Evolutionary conservation across 2,329 filamentous ascomycete species (phyloP).

Genomic region (Aspergillus sp.): DNA sequence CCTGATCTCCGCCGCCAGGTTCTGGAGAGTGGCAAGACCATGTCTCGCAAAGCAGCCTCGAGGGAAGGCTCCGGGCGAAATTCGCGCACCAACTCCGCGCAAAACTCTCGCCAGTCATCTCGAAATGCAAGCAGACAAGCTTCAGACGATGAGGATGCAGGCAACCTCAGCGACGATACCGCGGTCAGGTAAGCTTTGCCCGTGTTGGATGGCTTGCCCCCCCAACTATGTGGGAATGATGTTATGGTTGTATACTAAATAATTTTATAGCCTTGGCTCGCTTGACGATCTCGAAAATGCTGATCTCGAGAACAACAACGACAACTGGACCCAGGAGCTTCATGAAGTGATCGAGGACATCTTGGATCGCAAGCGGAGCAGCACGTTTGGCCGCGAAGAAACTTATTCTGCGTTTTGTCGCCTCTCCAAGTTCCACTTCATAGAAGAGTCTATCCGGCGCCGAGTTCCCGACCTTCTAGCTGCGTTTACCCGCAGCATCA

Average conservation of each 20-base stretch:
- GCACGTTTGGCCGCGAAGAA: conserved; percentile 67
- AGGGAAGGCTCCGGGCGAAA: conserved; percentile 53
- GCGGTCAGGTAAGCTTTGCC: conserved; percentile 52
- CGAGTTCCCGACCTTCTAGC: conserved; percentile 62
- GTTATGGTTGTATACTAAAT: conserved; percentile 23
- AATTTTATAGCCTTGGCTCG: conserved; percentile 55
- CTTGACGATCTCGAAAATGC: conserved; percentile 62
- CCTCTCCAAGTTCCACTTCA: conserved; percentile 67
- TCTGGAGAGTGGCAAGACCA: conserved; percentile 65
- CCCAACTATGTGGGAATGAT: conserved; percentile 34
- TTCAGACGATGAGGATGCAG: conserved; percentile 60
- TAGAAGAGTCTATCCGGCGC: conserved; percentile 60
- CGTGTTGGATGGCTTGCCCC: conserved; percentile 9
- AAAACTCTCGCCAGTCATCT: conserved; percentile 55
- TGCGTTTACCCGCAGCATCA: conserved; percentile 69
- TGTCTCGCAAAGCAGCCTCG: conserved; percentile 62
- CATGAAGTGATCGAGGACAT: conserved; percentile 69
- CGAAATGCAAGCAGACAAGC: conserved; percentile 55
- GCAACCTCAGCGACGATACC: conserved; percentile 58
- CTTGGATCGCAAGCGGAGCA: conserved; percentile 75
- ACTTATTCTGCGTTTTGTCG: conserved; percentile 62
- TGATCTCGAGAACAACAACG: conserved; percentile 50
- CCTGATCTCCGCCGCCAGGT: conserved; percentile 56
- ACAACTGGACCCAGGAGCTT: conserved; percentile 63
- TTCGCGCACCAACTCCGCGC: conserved; percentile 54